phyloP scores from a whole-genome alignment of 805 yeast species.

The Cyberlindnera mycetangii region DNA sequence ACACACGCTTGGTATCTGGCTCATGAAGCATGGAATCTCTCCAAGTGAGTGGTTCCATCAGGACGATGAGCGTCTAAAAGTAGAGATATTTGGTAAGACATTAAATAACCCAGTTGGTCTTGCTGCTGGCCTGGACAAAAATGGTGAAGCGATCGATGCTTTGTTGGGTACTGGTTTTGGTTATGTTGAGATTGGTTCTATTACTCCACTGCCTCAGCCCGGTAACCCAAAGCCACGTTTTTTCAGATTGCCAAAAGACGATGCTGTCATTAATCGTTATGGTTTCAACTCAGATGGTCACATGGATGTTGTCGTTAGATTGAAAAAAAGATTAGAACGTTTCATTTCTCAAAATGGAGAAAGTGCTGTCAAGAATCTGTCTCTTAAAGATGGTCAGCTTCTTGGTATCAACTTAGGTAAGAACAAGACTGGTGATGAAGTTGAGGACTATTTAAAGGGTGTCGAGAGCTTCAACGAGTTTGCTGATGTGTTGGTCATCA shows the following conservation, averaged over 20 bases:
- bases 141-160: conserved; percentile 87
- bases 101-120: conserved; percentile 81
- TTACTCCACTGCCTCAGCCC: conserved; percentile 90
- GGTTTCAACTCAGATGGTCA: conserved; percentile 95
- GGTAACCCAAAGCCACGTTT: conserved; percentile 95
- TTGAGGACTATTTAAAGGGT: conserved; percentile 81
- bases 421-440: conserved; percentile 88
- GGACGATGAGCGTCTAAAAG: conserved; percentile 51
- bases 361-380: conserved; percentile 30
- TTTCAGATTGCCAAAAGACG: conserved; percentile 79
- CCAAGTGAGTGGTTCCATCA: conserved; percentile 59
- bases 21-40: conserved; percentile 63
- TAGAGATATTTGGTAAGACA: conserved; percentile 59
- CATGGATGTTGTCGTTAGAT: conserved; percentile 62
- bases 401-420: conserved; percentile 88
- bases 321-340: conserved; percentile 58
- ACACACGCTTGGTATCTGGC: conserved; percentile 69
- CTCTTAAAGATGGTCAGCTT: conserved; percentile 62
- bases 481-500: conserved; percentile 87
- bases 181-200: conserved; percentile 89
- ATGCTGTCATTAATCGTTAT: conserved; percentile 89
- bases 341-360: conserved; percentile 27
- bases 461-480: conserved; percentile 75
- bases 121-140: conserved; percentile 95
- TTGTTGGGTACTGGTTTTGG: conserved; percentile 78